Base-by-base conservation (phyloP, 2,329 filamentous ascomycete genomes). In the Aspergillus ochraceoroseus region DNA sequence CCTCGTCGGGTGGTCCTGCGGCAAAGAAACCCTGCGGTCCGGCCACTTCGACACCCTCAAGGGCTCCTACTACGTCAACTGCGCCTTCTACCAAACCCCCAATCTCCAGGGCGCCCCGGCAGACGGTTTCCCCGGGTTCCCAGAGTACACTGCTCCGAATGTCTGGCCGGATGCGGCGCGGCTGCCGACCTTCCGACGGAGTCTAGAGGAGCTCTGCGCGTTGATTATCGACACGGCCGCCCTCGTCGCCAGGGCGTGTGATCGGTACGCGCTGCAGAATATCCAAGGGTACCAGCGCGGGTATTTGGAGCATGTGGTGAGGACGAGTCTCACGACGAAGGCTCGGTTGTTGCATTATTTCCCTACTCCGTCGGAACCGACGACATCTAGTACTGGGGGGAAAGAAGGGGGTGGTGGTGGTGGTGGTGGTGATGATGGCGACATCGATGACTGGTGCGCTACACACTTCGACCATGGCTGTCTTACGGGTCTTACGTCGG, bases 371-470 rank as follows among this genome's bases (percentile, higher is more conserved):
- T n/a, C n/a, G n/a, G n/a, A n/a, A n/a, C 39, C 7, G 14, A 23
- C 12, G 28, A 7, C 5, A n/a, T n/a, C n/a, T n/a, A n/a, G n/a
- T n/a, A 20, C 32, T 3, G 11, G 20, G 3, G 27, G 32, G 2
- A 25, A 31, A 9, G 32, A 44, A 8, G 32, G 41, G 4, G 32
- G 29, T 7, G 27, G 41, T 2, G 18, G 31, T 7, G 32, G 38
- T 6, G 40, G 46, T 1, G 35, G 47, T 1, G 83, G 89, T 62
- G 82, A 87, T 46, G 89, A 95, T 63, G 86, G n/a, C n/a, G n/a
- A n/a, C n/a, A n/a, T n/a, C n/a, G n/a, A n/a, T n/a, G 20, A 94
- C 67, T 98, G 92, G 92, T 98, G 90, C 64, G 86, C 88, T 6
- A 73, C 69, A 2, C 70, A 73, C 46, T 43, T 92, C 41, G 90